Percentiles rank a stretch among this genome's conserved stretches.
Evolutionary conservation across 164 flowering plant species (phyloP).

Genomic region (Nymphaea colorata): DNA sequence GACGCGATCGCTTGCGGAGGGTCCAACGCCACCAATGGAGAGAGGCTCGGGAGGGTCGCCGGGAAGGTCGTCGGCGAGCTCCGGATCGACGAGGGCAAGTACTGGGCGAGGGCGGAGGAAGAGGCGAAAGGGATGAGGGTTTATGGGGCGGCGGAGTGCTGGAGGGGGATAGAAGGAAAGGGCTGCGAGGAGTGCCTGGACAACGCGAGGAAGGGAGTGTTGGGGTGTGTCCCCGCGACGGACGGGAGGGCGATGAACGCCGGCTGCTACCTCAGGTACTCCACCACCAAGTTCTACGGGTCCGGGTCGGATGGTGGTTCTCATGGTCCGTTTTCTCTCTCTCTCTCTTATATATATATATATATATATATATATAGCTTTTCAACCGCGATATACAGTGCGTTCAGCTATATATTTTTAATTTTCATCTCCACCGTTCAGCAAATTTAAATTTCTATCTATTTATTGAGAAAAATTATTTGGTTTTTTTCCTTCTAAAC

Average conservation of each 20-base stretch:
- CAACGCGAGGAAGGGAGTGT: constrained; percentile 3
- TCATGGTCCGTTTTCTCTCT: neutral
- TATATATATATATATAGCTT: neutral
- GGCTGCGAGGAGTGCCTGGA: constrained; percentile 7
- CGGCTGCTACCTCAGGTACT: constrained; percentile 6
- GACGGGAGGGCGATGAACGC: constrained; percentile 9
- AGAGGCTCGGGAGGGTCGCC: neutral
- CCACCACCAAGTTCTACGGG: constrained; percentile 7
- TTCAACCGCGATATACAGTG: too few relatives aligned
- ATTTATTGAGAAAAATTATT: neutral
- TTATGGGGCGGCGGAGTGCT: constrained; percentile 11
- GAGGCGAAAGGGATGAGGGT: neutral
- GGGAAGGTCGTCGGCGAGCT: constrained; percentile 7
- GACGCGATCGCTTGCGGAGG: constrained; percentile 7
- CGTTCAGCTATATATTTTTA: too few relatives aligned
- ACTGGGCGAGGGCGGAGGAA: neutral
- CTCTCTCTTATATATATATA: neutral
- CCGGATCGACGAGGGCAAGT: neutral
- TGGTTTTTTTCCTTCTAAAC: neutral
- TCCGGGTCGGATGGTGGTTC: constrained; percentile 7
- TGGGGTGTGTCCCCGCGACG: constrained; percentile 7
- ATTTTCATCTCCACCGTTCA: too few relatives aligned
- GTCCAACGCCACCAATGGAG: neutral
- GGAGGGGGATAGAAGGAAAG: constrained; percentile 7
- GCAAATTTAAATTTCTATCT: neutral